Percentiles rank a stretch among this genome's conserved stretches.
phyloP scores from a whole-genome alignment of 192 early-diverging fungal species.

The Pilobolus umbonatus region DNA sequence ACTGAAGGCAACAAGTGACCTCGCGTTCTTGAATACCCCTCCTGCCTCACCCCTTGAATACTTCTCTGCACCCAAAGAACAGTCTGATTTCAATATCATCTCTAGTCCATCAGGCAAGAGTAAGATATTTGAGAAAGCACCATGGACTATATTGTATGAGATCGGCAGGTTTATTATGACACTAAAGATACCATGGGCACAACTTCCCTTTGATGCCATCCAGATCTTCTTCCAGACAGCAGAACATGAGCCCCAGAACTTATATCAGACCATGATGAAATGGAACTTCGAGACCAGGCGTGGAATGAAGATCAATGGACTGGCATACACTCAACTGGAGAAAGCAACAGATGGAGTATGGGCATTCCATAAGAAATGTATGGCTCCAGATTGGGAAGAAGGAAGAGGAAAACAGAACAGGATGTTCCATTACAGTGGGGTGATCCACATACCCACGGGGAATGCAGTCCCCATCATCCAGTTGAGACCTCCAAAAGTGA shows the following conservation, averaged over 20 bases:
- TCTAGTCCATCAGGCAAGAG: not conserved
- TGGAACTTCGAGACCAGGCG: constrained; percentile 5
- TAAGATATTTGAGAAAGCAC: not conserved
- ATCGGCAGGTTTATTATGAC: constrained; percentile 9
- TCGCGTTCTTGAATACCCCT: not conserved
- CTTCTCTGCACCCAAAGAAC: not conserved
- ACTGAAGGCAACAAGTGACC: too few relatives aligned
- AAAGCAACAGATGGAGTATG: constrained; percentile 4
- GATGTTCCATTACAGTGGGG: not conserved
- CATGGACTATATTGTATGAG: constrained; percentile 10
- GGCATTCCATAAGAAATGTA: not conserved
- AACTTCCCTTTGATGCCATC: not conserved
- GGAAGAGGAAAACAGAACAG: not conserved
- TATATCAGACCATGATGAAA: constrained; percentile 6
- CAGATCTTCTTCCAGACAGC: not conserved
- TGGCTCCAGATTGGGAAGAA: not conserved
- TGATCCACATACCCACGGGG: not conserved
- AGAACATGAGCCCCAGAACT: not conserved
- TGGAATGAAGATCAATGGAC: not conserved
- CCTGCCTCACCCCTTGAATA: not conserved
- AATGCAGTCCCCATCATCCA: not conserved
- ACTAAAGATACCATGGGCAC: not conserved
- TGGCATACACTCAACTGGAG: constrained; percentile 7
- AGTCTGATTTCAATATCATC: not conserved
- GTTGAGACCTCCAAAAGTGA: constrained; percentile 14